Evolutionary conservation across 345 rosid species (phyloP), one percentile per base, ranked within the genome.

Genomic region (sweet orange (Citrus sinensis)): DNA sequence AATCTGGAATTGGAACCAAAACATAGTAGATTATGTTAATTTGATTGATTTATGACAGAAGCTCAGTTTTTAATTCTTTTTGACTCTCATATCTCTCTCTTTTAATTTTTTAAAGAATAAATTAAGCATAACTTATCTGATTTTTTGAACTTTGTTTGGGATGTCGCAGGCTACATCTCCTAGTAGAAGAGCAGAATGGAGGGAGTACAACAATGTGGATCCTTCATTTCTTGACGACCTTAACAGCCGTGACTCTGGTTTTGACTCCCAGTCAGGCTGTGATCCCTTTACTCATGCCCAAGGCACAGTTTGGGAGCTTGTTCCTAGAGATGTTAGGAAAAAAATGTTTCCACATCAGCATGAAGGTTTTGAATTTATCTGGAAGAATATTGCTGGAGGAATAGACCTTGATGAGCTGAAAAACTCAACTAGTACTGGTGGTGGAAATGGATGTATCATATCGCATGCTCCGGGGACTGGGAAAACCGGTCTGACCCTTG

Each of bases 381-480:
- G 98, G 98, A 88, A 78, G 24, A 93, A 89, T 51, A 63, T 95
- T 42, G 97, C 90, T 0, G 97, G 98, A 27, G 88, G 87, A 13
- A 86, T 87, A 11, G 1, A 70, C 35, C 83, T 90, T 32, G 83
- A 88, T 6, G 82, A 92, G 81, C 70, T 92, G 80, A 80, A 87
- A 76, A 58, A 79, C 80, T 70, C 74, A 70, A 76, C 42, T 66
- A 51, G 70, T 64, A 70, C 72, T 19, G 75, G 75, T 13, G 82
- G 82, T 35, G 82, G 78, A 4, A 81, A 87, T 68, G 98, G 98
- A 17, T 94, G 98, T 80, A 87, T 94, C 42, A 90, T 92, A 72
- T 91, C 97, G 5, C 98, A 94, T 39, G 95, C 97, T 71, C 97
- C 98, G 1, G 97, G 98, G 49, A 92, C 98, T 0, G 97, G 97